These are phyloP conservation scores for Phytophthora ohioensis DNA, from an alignment of 352 stramenopile species.

Conservation along the genomic window DNA sequence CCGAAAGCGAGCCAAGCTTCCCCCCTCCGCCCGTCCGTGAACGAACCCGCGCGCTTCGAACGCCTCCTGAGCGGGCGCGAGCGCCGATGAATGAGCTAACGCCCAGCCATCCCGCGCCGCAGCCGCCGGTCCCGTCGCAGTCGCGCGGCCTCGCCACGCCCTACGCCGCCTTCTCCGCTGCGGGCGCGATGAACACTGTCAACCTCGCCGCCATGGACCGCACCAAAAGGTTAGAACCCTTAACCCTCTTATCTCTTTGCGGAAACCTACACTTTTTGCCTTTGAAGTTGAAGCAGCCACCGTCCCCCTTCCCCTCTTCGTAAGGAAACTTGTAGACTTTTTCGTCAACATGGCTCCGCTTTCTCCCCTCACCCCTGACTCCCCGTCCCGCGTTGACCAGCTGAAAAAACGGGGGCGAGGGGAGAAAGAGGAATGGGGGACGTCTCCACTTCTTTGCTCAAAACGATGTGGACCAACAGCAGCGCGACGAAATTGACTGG, in stretches of 20 bases:
- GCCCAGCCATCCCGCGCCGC: conserved; percentile 36
- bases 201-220: conserved; percentile 38
- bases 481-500: conserved; percentile 14
- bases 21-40: conserved; percentile 13
- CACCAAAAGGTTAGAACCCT: conserved; percentile 39
- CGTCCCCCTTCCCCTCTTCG: conserved; percentile 27
- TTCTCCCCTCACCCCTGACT: conserved; percentile 24
- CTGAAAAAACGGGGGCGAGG: conserved; percentile 30
- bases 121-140: conserved; percentile 23
- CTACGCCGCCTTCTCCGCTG: conserved; percentile 29
- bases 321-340: conserved; percentile 4
- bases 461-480: conserved; percentile 9
- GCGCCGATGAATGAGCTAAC: conserved; percentile 55
- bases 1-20: conserved; percentile 16
- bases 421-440: conserved; percentile 42
- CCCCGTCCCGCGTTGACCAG: conserved; percentile 35
- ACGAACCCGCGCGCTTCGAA: not conserved
- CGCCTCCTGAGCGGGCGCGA: conserved; percentile 24
- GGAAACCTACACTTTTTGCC: conserved; percentile 21
- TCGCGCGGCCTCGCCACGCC: conserved; percentile 35
- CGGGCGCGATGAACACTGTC: conserved; percentile 24
- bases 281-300: conserved; percentile 43
- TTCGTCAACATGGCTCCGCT: conserved; percentile 26
- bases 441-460: conserved; percentile 31
- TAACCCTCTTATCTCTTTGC: conserved; percentile 1